Base-by-base conservation (phyloP, 1,139 yeast species). In the Sugiyamaella paludigena region DNA sequence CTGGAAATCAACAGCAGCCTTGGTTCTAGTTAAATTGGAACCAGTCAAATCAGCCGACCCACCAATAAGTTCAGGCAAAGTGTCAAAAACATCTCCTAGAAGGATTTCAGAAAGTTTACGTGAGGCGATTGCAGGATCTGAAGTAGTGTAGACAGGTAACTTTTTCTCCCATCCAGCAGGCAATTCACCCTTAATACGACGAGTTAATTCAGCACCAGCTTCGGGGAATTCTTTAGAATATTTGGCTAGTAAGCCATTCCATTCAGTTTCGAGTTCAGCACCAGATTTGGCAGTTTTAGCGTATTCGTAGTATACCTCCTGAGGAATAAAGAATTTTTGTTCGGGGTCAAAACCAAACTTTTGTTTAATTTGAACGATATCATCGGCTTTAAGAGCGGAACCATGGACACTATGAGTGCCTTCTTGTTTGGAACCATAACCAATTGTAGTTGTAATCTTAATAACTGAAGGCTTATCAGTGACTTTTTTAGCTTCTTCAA, bases 41-140 rank as follows among this genome's bases (percentile, higher is more conserved):
- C 96, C 95, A 56, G 98, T 92, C 75, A 92, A 82, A 76, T 92
- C 98, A 53, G 98, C 98, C 60, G 98, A 91, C 66, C 98, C 98
- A 76, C 98, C 98, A 67, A 92, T 75, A 56, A 92, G 76, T 77
- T 91, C 98, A 52, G 98, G 98, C 42, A 94, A 61, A 45, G 63
- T 78, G 40, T 77, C 80, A 64, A 79, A 77, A 62, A 92, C 74
- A 63, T 77, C 74, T 61, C 79, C 75, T 65, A 92, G 76, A 47
- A 86, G 88, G 59, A 78, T 79, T 78, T 92, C 98, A 51, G 96
- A 86, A 66, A 91, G 79, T 78, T 92, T 92, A 82, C 98, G 87
- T 58, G 98, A 83, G 59, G 98, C 98, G 59, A 89, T 77, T 44
- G 97, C 83, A 62, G 79, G 75, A 75, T 92, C 98, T 31, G 69